Base-by-base conservation (phyloP, 2,329 filamentous ascomycete genomes). In the Polychaeton citri region DNA sequence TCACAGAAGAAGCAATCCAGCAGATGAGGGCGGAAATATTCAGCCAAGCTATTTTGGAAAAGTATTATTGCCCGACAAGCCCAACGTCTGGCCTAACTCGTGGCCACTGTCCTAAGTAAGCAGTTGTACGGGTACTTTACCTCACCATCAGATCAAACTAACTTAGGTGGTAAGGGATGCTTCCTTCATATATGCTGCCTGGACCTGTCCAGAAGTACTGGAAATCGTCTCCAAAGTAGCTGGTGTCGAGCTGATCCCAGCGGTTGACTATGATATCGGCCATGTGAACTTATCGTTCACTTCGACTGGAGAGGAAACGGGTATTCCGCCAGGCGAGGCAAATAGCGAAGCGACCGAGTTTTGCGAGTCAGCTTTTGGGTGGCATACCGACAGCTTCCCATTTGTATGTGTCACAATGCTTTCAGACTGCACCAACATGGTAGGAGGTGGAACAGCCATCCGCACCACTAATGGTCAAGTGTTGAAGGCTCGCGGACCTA, bases 331-430 rank as follows among this genome's bases (percentile, higher is more conserved):
- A 13, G 21, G 21, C 21, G 21, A 26, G 21, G 8, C 13, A 32
- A 32, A 6, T 16, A 16, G 13, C 30, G 18, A 32, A 16, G 13
- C 17, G 30, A 17, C 30, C 21, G 21, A 13, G 21, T 26, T 8
- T 13, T 26, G 21, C 21, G 21, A 26, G 13, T 26, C 21, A 8
- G 21, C 21, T 17, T 67, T 79, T 19, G 71, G 66, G 24, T 79
- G 74, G 74, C 74, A 79, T 54, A 69, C 61, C 1, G 76, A 79
- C 52, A 74, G 69, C 48, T 79, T 76, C 49, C 74, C 75, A 0
- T 80, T 79, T 48, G 75, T 80, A n/a, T 79, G 74, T 44, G 74
- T 80, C n/a, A 64, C 68, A 6, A 80, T 79, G 74, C 63, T 79
- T 19, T 74, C 71, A 21, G 74, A 79, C 47, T 76, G 72, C 43